Base-by-base conservation (phyloP, 345 rosid species). In the Lagerstroemia speciosa region DNA sequence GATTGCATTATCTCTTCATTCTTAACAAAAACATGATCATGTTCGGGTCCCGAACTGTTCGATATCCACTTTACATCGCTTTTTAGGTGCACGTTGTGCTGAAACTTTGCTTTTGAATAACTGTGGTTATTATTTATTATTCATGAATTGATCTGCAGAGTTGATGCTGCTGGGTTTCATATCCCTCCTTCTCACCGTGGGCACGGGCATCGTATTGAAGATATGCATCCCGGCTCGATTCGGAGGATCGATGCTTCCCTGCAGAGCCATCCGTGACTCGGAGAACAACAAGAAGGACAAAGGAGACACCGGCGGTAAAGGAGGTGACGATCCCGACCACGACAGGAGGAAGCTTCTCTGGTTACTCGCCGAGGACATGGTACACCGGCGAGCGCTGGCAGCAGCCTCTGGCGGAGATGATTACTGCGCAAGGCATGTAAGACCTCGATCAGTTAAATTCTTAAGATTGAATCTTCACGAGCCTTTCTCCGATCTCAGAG, bases 161-260 rank as follows among this genome's bases (percentile, higher is more conserved):
- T 77, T 87, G 31, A 83, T 87, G 88, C 79, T 87, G 34, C 38
- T 85, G 57, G 93, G 93, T 15, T 87, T 87, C 83, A 82, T 87
- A 57, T 87, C 90, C 3, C 72, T 85, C 22, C 66, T 81, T 50
- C 76, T 87, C 68, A 82, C 90, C 11, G 78, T 83, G 68, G 70
- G 31, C 15, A 80, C 82, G 17, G 69, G 31, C 55, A 74, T 67
- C 50, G 73, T 87, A 24, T 66, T 80, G 11, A 67, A 73, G 64
- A 81, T 85, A 63, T 87, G 93, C 72, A 71, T 87, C 32, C 85
- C 82, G 9, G 65, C 69, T 9, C 62, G 63, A 26, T 61, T 72
- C 24, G 86, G 84, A 30, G 8, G 76, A 8, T 68, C 74, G 32
- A 85, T 87, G 90, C 82, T 87, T 55, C 90, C 93, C 8, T 87